Evolutionary conservation across 2,329 filamentous ascomycete species (phyloP), one percentile per base, ranked within the genome.

Genomic region (Colletotrichum tamarilloi): DNA sequence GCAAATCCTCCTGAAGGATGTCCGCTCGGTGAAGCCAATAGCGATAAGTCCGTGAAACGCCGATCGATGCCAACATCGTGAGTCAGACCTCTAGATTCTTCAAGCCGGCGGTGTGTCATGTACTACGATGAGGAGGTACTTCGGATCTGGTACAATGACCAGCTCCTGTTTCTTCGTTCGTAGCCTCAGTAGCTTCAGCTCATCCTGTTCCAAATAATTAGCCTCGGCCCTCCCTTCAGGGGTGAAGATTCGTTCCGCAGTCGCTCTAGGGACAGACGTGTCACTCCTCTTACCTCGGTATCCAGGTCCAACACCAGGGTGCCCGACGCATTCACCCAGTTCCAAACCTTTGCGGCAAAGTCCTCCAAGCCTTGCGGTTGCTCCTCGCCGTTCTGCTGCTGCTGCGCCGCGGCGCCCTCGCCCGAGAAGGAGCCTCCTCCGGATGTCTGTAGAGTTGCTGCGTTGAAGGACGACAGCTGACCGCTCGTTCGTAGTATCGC

Each of bases 151-250:
- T 24, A 96, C 92, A 78, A 97, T 94, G 72, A 97, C 92, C 75
- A 97, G 84, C 82, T 97, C 94, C 77, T 95, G 93, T 82, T 94
- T 95, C 85, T 92, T 95, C n/a, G 94, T 96, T 76, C 94, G 89
- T 76, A 97, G 80, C 75, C 94, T 88, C 64, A 97, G 82, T 60
- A 97, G 85, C 83, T 92, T 95, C 75, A 95, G 83, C 80, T 95
- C 94, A 78, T 97, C 94, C 88, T 93, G 75, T 26, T 28, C 49
- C 14, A 24, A 8, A 19, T 63, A 49, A 55, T 60, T 46, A 72
- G 57, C 32, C 26, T n/a, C 22, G 52, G 30, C 32, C 7, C 42
- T 28, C 7, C 49, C 6, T 28, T 3, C 11, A 30, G n/a, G 22
- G 30, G 14, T 8, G 16, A 16, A 19, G 22, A 14, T 5, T 35